Evolutionary conservation across 169 alveolate genomes (phyloP).

Genomic region (Eimeria sp.): DNA sequence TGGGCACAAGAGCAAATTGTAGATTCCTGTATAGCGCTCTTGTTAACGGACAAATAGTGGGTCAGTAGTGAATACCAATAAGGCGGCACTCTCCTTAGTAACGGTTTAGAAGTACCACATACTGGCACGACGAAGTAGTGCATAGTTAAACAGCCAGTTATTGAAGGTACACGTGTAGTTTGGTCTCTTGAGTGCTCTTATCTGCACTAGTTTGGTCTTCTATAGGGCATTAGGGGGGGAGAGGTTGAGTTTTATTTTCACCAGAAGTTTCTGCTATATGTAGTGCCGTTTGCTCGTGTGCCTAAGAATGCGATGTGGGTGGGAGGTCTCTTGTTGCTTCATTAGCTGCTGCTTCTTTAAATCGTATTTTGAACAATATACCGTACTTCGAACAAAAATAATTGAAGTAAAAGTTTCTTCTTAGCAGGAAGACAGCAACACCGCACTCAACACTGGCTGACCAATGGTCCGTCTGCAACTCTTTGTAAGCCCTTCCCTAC

Average conservation of each 20-base stretch:
- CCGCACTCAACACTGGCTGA: neutral
- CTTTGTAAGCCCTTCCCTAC: no score
- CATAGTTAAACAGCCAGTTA: no score
- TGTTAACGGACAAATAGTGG: neutral
- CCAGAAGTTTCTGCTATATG: neutral
- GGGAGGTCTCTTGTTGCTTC: neutral
- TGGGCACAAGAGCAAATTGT: neutral
- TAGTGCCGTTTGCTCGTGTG: neutral
- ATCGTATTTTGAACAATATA: no score
- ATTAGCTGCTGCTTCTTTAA: neutral
- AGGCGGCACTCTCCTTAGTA: neutral
- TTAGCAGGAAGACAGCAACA: neutral
- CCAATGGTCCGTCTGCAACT: neutral
- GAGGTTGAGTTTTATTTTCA: neutral
- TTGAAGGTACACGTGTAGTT: no score
- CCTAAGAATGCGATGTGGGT: neutral
- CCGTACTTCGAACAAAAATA: no score
- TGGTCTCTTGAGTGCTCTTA: no score
- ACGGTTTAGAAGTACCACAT: no score
- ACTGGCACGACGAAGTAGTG: no score
- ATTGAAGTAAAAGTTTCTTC: neutral
- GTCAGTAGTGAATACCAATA: neutral
- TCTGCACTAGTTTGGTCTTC: no score
- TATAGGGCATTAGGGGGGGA: no score
- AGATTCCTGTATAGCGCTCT: neutral